Evolutionary conservation across 2,329 filamentous ascomycete species (phyloP), one percentile per base, ranked within the genome.

Genomic region (Cadophora gregata): DNA sequence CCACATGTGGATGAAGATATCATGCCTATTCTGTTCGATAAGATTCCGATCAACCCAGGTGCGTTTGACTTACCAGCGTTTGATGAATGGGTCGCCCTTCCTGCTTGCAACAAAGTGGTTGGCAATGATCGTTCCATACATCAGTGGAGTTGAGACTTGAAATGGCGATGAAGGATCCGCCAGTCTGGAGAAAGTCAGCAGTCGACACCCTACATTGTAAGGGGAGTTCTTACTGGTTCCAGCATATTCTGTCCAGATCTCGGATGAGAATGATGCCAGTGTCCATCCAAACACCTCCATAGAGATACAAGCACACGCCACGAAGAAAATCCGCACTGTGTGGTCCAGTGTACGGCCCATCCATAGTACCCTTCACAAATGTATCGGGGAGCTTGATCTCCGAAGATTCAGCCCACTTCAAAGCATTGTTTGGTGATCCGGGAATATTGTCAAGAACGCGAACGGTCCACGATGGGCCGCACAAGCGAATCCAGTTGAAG

Each of bases 321-420:
- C 84, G 80, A 5, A 85, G 74, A 0, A 85, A 75, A 62, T 86
- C 84, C 2, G 81, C 80, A 0, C 77, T 79, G 67, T 86, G 83
- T 0, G 77, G 78, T 1, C 80, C 82, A 0, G 77, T 75, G 62
- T 79, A 78, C 0, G 79, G 78, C 0, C 83, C 82, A 14, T 78
- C 76, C 80, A 84, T 84, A 0, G 76, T 80, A 36, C 77, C 72
- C 12, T 81, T 76, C 29, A 81, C 78, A 64, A 83, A 81, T 0
- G 79, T 72, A 16, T 80, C 77, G 0, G 82, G 78, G 45, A 82
- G 76, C 45, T 78, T 70, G 1, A 77, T 74, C 1, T 73, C 61
- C 7, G 78, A 68, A 4, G 55, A 38, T 7, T 42, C 31, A 14
- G 81, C 68, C 65, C 76, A 83, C 45, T 78, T 77, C 61, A 70